Conservation (phyloP, 2,329 filamentous ascomycete species). For the Westerdykella aurantiaca region DNA sequence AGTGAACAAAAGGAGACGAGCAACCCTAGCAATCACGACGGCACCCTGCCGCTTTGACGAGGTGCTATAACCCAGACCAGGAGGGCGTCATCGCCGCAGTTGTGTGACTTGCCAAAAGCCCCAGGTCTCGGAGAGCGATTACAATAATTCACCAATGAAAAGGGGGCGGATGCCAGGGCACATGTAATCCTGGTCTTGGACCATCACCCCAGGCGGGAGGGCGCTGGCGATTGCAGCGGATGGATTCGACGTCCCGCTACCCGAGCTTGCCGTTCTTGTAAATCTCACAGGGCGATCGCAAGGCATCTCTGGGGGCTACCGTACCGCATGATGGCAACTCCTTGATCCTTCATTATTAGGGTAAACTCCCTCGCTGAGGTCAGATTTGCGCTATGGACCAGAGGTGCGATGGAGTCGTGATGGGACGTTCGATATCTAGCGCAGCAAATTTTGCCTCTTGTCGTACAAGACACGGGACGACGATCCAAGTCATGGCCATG, state of each 20-base stretch:
- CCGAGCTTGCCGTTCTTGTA: slow-evolving; percentile 11
- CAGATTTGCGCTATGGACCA: slow-evolving; percentile 6
- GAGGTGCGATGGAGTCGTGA: slow-evolving; percentile 9
- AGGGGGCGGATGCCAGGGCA: slow-evolving; percentile 16
- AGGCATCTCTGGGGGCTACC: background rate
- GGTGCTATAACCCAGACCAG: slow-evolving; percentile 7
- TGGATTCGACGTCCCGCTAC: slow-evolving; percentile 17
- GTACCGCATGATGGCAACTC: background rate
- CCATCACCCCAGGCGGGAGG: slow-evolving; percentile 24
- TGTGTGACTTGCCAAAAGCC: slow-evolving; percentile 14
- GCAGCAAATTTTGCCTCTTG: slow-evolving; percentile 1
- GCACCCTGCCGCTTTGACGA: slow-evolving; percentile 15
- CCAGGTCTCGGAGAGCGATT: slow-evolving; percentile 24
- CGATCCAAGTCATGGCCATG: slow-evolving; percentile 20
- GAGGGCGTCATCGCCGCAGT: slow-evolving; percentile 7
- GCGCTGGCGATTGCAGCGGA: slow-evolving; percentile 28
- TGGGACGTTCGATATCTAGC: slow-evolving; percentile 9
- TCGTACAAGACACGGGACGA: too few relatives aligned
- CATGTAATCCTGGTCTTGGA: slow-evolving; percentile 11
- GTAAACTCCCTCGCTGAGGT: slow-evolving; percentile 2
- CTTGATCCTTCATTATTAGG: slow-evolving; percentile 2
- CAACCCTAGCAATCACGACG: slow-evolving; percentile 19
- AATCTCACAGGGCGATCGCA: slow-evolving; percentile 4
- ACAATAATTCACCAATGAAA: slow-evolving; percentile 17
- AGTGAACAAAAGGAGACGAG: slow-evolving; percentile 16